Evolutionary conservation across 371 early-diverging fungal genomes (phyloP).

Genomic region (Lichtheimia ramosa): DNA sequence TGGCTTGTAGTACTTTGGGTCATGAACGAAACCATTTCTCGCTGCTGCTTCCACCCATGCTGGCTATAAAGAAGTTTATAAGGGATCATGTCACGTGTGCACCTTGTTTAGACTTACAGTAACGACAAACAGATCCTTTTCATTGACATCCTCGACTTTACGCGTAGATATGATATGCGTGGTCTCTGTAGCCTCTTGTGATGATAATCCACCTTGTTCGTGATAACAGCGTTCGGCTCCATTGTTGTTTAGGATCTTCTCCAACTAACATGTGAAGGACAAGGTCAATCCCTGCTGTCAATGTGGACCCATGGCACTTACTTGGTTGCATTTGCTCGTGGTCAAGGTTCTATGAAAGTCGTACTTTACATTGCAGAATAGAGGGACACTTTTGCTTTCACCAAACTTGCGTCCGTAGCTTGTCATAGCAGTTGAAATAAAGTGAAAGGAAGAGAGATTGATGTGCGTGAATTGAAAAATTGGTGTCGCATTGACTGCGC

Average conservation of each 20-base stretch:
- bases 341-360: background rate
- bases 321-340: background rate
- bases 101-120: background rate
- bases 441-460: background rate
- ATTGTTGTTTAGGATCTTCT: background rate
- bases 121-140: background rate
- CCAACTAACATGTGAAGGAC: background rate
- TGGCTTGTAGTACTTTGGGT: constrained; percentile 50
- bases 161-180: constrained; percentile 1
- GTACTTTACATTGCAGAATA: background rate
- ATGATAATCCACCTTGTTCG: background rate
- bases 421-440: background rate
- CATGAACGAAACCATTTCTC: constrained; percentile 29
- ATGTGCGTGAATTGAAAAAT: no score
- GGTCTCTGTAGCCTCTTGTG: background rate
- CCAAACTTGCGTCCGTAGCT: background rate
- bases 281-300: background rate
- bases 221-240: background rate
- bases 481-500: no score
- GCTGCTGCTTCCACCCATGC: constrained; percentile 21
- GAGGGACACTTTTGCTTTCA: background rate
- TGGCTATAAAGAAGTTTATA: constrained; percentile 5
- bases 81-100: background rate
- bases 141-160: background rate
- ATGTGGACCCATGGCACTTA: background rate